Base-by-base conservation (phyloP, 1,139 yeast species). In the Chernovozyma aurita region DNA sequence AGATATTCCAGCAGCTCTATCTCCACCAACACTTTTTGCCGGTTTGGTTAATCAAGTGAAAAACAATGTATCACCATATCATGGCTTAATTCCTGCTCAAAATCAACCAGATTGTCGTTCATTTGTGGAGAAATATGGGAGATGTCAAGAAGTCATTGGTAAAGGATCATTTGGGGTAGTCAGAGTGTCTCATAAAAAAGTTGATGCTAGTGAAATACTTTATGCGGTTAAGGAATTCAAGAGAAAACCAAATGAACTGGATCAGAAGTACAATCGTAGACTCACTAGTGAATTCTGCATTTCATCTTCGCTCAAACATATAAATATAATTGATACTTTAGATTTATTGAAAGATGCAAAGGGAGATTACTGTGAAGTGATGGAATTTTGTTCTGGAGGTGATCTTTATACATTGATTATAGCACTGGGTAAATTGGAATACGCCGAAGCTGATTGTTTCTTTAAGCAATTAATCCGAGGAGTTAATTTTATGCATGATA, bases 361-460 rank as follows among this genome's bases (percentile, higher is more conserved):
- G 49, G 95, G 95, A 27, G 95, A 85, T 48, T 92, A 84, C 58
- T 88, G 95, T 57, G 96, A 88, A 62, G 97, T 92, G 33, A 87
- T 92, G 96, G 97, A 92, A 63, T 92, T 78, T 52, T 92, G 97
- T 57, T 76, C 90, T 1, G 97, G 97, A 27, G 98, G 98, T 37
- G 97, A 92, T 57, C 66, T 92, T 42, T 92, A 85, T 59, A 82
- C 95, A 1, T 67, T 88, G 40, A 85, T 92, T 46, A 76, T 87
- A 36, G 83, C 95, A 1, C 76, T 88, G 17, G 95, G 95, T 15
- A 85, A 82, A 50, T 66, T 92, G 40, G 95, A 86, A 50, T 80
- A 79, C 42, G 74, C 78, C 13, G 97, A 92, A 59, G 95, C 97
- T 4, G 97, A 92, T 59, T 92, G 97, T 59, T 88, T 86, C 55